Percentiles rank a stretch among this genome's conserved stretches.
Conservation (phyloP, 139 green algal species). For the Volvox reticuliferus region DNA sequence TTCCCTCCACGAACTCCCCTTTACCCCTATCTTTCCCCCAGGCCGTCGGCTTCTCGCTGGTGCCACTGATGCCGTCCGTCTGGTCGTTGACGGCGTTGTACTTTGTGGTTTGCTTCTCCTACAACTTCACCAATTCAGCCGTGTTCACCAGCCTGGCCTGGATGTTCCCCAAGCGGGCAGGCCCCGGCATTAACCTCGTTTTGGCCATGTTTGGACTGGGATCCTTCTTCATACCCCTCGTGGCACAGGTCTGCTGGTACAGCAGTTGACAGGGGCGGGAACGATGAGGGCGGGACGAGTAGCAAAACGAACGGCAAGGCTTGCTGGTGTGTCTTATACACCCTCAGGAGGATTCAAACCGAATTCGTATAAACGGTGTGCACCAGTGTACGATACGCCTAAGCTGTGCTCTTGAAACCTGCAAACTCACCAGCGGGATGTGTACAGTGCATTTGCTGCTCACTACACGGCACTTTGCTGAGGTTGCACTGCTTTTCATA, state of each 20-base stretch:
- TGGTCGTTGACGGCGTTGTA: constrained; percentile 58
- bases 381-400: too few species aligned
- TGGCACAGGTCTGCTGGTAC: constrained; percentile 42
- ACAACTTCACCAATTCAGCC: constrained; percentile 67
- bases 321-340: too few species aligned
- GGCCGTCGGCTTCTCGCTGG: constrained; percentile 60
- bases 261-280: too few species aligned
- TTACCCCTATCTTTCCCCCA: background rate
- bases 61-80: constrained; percentile 59
- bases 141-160: constrained; percentile 63
- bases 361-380: too few species aligned
- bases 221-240: constrained; percentile 62
- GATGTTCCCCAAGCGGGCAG: constrained; percentile 63
- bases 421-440: too few species aligned
- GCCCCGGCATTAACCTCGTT: constrained; percentile 58
- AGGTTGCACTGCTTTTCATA: too few species aligned
- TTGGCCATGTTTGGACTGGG: constrained; percentile 69
- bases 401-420: too few species aligned
- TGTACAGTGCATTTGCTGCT: too few species aligned
- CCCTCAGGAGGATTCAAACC: too few species aligned
- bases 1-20: background rate
- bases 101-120: constrained; percentile 63
- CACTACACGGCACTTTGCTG: too few species aligned
- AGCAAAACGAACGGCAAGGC: too few species aligned
- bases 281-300: too few species aligned